Percentiles rank a stretch among this genome's conserved stretches.
These are phyloP conservation scores for Persicaria maculosa DNA, from an alignment of 148 eudicot genomes.

Conservation along the genomic window DNA sequence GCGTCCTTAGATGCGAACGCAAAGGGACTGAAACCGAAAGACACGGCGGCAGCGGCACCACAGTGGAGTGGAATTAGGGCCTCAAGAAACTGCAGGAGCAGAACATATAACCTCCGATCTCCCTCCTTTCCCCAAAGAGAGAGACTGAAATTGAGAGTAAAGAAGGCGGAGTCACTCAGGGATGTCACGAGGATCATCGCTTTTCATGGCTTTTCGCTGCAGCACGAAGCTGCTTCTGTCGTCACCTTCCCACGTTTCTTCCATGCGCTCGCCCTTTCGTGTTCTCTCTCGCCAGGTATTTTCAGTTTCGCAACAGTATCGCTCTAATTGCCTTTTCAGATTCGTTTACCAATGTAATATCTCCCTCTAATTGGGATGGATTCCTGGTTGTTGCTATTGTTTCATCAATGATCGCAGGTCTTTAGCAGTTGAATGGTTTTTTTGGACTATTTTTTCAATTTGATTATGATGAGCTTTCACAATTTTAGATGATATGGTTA, in stretches of 20 bases:
- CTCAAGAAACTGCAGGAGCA: too few species aligned
- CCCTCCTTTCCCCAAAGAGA: background rate
- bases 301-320: background rate
- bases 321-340: background rate
- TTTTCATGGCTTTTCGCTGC: background rate
- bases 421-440: background rate
- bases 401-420: background rate
- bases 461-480: background rate
- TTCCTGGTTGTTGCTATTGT: background rate
- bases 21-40: too few species aligned
- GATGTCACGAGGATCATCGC: constrained; percentile 2
- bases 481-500: background rate
- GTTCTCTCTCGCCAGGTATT: constrained; percentile 11
- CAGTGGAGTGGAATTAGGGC: too few species aligned
- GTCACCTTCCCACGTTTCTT: background rate
- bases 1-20: too few species aligned
- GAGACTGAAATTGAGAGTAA: background rate
- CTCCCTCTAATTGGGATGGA: background rate
- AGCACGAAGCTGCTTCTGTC: background rate
- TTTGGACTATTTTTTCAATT: background rate
- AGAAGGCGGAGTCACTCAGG: background rate
- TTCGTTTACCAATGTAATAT: background rate
- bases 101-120: background rate
- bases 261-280: constrained; percentile 4
- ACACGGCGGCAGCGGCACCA: too few species aligned